phyloP scores from a whole-genome alignment of 306 rosid species.

The Cyclanthera cordifolia region DNA sequence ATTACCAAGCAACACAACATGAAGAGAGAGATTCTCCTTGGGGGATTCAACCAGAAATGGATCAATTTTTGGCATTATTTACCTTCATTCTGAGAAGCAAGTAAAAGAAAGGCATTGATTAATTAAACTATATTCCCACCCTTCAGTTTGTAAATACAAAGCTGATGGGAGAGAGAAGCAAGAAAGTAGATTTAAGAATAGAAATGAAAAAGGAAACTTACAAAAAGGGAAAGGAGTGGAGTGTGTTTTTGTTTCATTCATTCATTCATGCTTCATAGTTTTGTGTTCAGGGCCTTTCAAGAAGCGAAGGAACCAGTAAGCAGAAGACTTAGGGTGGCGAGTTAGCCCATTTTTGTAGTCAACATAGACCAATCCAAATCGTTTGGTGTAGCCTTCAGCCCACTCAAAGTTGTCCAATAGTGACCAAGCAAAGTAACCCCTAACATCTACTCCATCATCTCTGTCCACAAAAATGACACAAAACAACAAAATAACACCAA shows the following conservation, averaged over 20 bases:
- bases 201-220: neutral
- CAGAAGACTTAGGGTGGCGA: constrained; percentile 89
- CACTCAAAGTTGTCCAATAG: constrained; percentile 88
- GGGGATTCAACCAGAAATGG: neutral
- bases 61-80: neutral
- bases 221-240: neutral
- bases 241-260: no score
- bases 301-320: constrained; percentile 77
- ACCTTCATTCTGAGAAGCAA: neutral
- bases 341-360: constrained; percentile 69
- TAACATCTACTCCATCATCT: constrained; percentile 81
- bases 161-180: neutral
- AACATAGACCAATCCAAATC: constrained; percentile 73
- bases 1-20: no score
- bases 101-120: neutral
- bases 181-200: neutral
- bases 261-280: constrained; percentile 41
- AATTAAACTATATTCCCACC: neutral
- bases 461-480: constrained; percentile 25
- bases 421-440: constrained; percentile 95
- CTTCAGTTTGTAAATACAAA: neutral
- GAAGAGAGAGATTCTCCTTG: neutral
- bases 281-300: constrained; percentile 42
- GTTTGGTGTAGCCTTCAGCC: constrained; percentile 90
- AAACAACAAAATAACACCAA: neutral